Conservation (phyloP, 306 rosid genomes). For the Canavalia ensiformis region DNA sequence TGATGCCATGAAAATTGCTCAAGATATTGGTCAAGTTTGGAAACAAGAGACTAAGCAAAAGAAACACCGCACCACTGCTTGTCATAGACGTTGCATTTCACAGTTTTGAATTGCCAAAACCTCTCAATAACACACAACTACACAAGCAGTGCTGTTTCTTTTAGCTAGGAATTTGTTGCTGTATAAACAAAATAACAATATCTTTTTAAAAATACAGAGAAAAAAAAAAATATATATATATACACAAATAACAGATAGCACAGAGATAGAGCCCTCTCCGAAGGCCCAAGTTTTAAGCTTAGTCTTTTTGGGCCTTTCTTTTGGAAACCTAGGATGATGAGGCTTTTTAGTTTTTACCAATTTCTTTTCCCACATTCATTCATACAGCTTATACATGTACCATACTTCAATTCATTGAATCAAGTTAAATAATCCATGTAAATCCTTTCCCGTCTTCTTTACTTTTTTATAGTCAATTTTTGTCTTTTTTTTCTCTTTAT, state of each 20-base stretch:
- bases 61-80: slow-evolving; percentile 64
- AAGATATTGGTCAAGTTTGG: slow-evolving; percentile 84
- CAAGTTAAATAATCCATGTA: slow-evolving; percentile 40
- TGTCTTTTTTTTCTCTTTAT: not conserved
- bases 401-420: slow-evolving; percentile 43
- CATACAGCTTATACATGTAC: slow-evolving; percentile 53
- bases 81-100: slow-evolving; percentile 87
- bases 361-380: slow-evolving; percentile 24
- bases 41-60: slow-evolving; percentile 71
- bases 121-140: not conserved
- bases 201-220: slow-evolving; percentile 48
- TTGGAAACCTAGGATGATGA: slow-evolving; percentile 66
- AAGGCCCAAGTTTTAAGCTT: slow-evolving; percentile 57
- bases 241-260: slow-evolving; percentile 44
- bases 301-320: slow-evolving; percentile 64
- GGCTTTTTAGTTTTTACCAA: slow-evolving; percentile 55
- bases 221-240: not conserved
- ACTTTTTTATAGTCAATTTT: not conserved
- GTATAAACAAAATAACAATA: slow-evolving; percentile 36
- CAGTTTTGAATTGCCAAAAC: slow-evolving; percentile 58
- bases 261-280: slow-evolving; percentile 77
- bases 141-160: slow-evolving; percentile 37
- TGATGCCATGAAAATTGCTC: slow-evolving; percentile 82
- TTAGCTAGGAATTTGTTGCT: slow-evolving; percentile 48
- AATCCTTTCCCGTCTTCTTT: not conserved